Evolutionary conservation across 495 filamentous ascomycete genomes (phyloP).

Genomic region (Penicillium goetzii): DNA sequence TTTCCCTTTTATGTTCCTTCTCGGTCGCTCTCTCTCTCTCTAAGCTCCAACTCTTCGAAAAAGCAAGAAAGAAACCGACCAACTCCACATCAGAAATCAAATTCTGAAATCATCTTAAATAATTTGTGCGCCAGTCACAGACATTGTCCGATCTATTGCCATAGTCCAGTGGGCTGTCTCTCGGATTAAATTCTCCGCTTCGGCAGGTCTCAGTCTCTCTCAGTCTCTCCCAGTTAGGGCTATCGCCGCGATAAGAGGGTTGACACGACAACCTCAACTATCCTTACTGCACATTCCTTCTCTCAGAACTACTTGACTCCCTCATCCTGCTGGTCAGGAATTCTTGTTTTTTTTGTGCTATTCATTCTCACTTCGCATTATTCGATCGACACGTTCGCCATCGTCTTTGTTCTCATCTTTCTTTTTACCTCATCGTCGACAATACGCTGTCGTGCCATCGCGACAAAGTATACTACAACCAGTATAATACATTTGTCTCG

Average conservation of each 20-base stretch:
- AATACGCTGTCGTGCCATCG: not conserved
- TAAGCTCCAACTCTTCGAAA: not conserved
- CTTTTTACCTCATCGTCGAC: not conserved
- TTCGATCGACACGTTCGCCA: conserved; percentile 3
- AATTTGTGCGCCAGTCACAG: conserved; percentile 15
- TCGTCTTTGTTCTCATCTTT: conserved; percentile 6
- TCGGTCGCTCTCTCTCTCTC: conserved; percentile 13
- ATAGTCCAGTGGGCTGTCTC: conserved; percentile 29
- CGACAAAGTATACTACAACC: conserved; percentile 5
- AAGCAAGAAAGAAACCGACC: too few species aligned
- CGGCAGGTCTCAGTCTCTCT: conserved; percentile 37
- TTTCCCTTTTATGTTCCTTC: conserved; percentile 22
- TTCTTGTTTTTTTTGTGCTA: conserved; percentile 9
- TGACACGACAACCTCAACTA: conserved; percentile 54
- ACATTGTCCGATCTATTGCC: conserved; percentile 27
- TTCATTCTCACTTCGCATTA: not conserved
- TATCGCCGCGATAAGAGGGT: conserved; percentile 41
- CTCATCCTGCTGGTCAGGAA: conserved; percentile 34
- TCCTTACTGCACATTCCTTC: conserved; percentile 49
- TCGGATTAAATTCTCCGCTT: conserved; percentile 29
- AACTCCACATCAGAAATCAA: not conserved
- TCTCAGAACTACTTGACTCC: conserved; percentile 25
- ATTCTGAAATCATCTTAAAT: conserved; percentile 12
- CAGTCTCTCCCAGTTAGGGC: conserved; percentile 33
- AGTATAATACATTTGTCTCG: conserved; percentile 3